Percentiles rank a stretch among this genome's conserved stretches.
These are phyloP conservation scores for Calonectria naviculata DNA, from an alignment of 2,329 filamentous ascomycete genomes.

Conservation along the genomic window DNA sequence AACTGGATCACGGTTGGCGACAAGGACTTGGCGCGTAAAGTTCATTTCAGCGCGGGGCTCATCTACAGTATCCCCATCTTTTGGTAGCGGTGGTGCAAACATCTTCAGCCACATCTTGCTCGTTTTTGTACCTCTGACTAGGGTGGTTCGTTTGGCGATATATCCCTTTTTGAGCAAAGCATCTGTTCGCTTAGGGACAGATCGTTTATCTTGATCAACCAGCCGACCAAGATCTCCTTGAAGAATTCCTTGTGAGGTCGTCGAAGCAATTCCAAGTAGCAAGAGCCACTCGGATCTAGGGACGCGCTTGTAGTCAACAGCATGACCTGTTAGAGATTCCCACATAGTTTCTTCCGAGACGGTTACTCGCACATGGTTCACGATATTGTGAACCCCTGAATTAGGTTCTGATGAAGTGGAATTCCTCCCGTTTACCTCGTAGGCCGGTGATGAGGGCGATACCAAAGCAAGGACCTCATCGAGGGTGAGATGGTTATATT, in stretches of 20 bases:
- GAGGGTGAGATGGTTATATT: constrained; percentile 53
- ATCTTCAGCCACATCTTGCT: constrained; percentile 71
- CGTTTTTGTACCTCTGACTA: constrained; percentile 69
- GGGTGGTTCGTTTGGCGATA: constrained; percentile 69
- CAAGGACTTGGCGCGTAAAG: constrained; percentile 51
- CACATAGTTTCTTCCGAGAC: constrained; percentile 68
- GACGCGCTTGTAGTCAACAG: constrained; percentile 67
- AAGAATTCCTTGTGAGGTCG: constrained; percentile 65
- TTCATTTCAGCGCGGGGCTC: constrained; percentile 49
- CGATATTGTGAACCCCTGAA: background rate
- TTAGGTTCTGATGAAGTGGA: background rate
- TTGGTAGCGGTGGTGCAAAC: constrained; percentile 61
- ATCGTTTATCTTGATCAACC: constrained; percentile 72
- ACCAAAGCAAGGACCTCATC: constrained; percentile 41
- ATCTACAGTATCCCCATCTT: constrained; percentile 42
- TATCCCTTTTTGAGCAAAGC: constrained; percentile 70
- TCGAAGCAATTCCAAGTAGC: constrained; percentile 67
- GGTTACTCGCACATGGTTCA: constrained; percentile 49
- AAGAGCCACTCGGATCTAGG: constrained; percentile 70
- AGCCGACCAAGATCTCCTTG: constrained; percentile 69
- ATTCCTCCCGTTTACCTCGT: constrained; percentile 8
- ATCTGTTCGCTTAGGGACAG: constrained; percentile 71
- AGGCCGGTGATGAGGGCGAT: background rate
- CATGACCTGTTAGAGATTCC: constrained; percentile 69
- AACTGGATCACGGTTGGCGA: constrained; percentile 62